Evolutionary conservation across 2,329 filamentous ascomycete genomes (phyloP), one percentile per base, ranked within the genome.

Genomic region (Trichoderma polysporum): DNA sequence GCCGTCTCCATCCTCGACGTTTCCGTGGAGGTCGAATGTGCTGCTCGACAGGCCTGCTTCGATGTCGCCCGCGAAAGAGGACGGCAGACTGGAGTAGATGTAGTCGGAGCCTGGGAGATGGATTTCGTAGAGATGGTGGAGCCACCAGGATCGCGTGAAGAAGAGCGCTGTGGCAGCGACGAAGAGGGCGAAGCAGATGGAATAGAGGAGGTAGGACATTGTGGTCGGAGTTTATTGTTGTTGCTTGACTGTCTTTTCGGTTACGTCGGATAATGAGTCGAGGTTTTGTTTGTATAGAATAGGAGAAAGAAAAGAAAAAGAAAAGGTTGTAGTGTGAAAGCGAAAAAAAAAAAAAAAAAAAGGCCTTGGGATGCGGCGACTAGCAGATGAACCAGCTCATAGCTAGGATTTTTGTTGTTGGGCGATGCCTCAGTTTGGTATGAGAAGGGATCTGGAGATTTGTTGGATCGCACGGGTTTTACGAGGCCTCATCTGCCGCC

Each of bases 181-280:
- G 74, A 97, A 84, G 76, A 91, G 84, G 72, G 90, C 78, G 77
- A 97, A 86, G 74, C 87, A 88, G 70, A 94, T 78, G 73, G 87
- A 88, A 82, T 93, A 97, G 81, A 97, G 87, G 70, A 96, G 77
- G 82, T 94, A 95, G 70, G 82, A 84, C 92, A 96, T 97, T 73
- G 79, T 77, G 52, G 37, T 45, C 19, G 19, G 13, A 22, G 12
- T 41, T 57, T 52, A n/a, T 29, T 17, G 29, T 8, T 66, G 2
- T 19, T 19, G 41, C 5, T 22, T 35, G 6, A 12, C 10, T 17
- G 12, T 31, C 10, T 17, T 58, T 33, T 37, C 54, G 63, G 60
- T 45, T 27, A 12, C 22, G 35, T 64, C 60, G 60, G 59, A 62
- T 45, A 22, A 29, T 10, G 41, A 2, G 13, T 27, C 10, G 3